Evolutionary conservation across 768 basidiomycete species (phyloP).

Genomic region (Pleurotus tuoliensis): DNA sequence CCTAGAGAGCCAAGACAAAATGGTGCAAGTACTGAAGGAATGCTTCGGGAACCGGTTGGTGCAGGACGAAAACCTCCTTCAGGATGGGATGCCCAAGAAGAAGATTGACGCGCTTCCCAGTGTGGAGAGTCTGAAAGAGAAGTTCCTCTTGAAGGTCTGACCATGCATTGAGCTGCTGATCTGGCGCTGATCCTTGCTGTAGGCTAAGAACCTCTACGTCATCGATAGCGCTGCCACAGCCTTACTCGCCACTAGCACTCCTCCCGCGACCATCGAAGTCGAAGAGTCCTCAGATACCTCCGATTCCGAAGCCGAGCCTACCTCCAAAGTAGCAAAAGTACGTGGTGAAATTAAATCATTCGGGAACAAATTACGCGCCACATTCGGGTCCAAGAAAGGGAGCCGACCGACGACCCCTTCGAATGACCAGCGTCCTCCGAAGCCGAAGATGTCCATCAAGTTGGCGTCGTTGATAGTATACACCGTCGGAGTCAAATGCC

Average conservation of each 20-base stretch:
- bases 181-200: background rate
- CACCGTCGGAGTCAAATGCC: constrained; percentile 93
- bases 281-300: constrained; percentile 3
- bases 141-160: constrained; percentile 79
- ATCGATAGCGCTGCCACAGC: constrained; percentile 7
- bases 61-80: constrained; percentile 3
- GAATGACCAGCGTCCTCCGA: constrained; percentile 8
- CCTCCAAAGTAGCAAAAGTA: constrained; percentile 1
- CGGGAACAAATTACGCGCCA: constrained; percentile 10
- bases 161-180: background rate
- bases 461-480: constrained; percentile 82
- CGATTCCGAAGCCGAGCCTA: constrained; percentile 5
- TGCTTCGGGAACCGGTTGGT: constrained; percentile 41
- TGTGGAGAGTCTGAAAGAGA: constrained; percentile 75
- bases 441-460: constrained; percentile 66
- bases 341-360: constrained; percentile 5
- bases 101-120: constrained; percentile 66
- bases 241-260: background rate
- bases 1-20: constrained; percentile 70
- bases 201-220: constrained; percentile 74
- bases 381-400: constrained; percentile 7
- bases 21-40: constrained; percentile 70
- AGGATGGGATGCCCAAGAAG: constrained; percentile 38
- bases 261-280: constrained; percentile 9
- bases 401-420: background rate